phyloP scores from a whole-genome alignment of 2,329 filamentous ascomycete species.

The Epichloe elymi region DNA sequence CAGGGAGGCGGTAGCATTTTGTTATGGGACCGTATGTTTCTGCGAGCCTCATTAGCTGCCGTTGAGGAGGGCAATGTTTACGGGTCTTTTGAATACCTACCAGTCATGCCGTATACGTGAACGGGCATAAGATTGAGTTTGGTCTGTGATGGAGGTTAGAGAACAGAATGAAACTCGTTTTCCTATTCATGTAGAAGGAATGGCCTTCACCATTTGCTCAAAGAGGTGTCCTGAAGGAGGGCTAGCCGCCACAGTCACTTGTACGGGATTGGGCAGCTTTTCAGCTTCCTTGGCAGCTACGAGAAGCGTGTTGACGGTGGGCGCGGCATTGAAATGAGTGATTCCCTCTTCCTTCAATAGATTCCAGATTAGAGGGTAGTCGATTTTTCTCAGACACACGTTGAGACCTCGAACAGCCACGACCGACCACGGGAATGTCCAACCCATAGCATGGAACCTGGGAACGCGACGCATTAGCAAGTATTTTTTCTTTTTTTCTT shows the following conservation, averaged over 20 bases:
- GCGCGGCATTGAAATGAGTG: slow-evolving; percentile 91
- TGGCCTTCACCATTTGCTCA: slow-evolving; percentile 64
- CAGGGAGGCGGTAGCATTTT: slow-evolving; percentile 77
- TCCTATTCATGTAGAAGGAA: too few species aligned
- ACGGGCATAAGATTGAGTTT: slow-evolving; percentile 75
- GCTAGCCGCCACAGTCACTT: slow-evolving; percentile 84
- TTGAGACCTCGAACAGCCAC: slow-evolving; percentile 89
- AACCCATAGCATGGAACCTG: slow-evolving; percentile 56
- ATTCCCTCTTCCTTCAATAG: slow-evolving; percentile 75
- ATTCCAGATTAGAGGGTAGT: slow-evolving; percentile 86
- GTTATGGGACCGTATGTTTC: slow-evolving; percentile 94
- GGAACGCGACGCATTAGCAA: slow-evolving; percentile 1
- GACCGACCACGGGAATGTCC: slow-evolving; percentile 89
- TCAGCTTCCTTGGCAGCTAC: slow-evolving; percentile 68
- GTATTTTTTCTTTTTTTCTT: too few species aligned
- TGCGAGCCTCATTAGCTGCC: slow-evolving; percentile 5
- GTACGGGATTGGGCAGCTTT: slow-evolving; percentile 54
- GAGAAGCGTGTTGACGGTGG: slow-evolving; percentile 89
- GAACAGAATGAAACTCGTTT: too few species aligned
- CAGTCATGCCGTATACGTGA: slow-evolving; percentile 76
- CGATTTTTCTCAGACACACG: slow-evolving; percentile 86
- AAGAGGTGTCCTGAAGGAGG: slow-evolving; percentile 86
- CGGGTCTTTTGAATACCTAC: slow-evolving; percentile 10
- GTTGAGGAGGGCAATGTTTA: too few species aligned
- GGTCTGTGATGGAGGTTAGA: slow-evolving; percentile 14